A percentile compares a stretch with the other conserved stretches of the same genome.
Conservation (phyloP, 2,329 filamentous ascomycete species). For the Elsinoe necatrix region DNA sequence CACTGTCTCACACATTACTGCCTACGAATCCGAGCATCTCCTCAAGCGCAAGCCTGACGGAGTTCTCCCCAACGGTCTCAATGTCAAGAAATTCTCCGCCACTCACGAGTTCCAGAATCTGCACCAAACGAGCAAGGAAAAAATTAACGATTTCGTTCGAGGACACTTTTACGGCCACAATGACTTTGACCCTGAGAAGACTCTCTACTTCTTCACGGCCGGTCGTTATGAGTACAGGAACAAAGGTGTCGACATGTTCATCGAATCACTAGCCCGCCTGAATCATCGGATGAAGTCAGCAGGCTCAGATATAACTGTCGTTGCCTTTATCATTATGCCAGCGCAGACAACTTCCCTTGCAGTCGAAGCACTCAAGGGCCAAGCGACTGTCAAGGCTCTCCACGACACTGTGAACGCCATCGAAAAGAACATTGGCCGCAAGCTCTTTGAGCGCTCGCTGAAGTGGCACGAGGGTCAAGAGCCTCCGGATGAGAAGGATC, state of each 20-base stretch:
- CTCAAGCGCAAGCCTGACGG: constrained; percentile 97
- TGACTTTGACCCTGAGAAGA: constrained; percentile 94
- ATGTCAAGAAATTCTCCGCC: constrained; percentile 96
- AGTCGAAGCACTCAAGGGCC: constrained; percentile 90
- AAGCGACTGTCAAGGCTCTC: constrained; percentile 94
- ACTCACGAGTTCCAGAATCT: constrained; percentile 99
- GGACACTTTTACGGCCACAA: constrained; percentile 98
- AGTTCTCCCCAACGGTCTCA: constrained; percentile 90
- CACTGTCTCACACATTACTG: constrained; percentile 96
- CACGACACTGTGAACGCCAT: constrained; percentile 89
- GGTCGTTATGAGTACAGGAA: constrained; percentile 97
- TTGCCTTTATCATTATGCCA: constrained; percentile 98
- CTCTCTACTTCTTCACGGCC: constrained; percentile 93
- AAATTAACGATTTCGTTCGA: constrained; percentile 95
- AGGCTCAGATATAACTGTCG: constrained; percentile 85
- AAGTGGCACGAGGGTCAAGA: constrained; percentile 93
- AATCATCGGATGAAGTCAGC: constrained; percentile 83
- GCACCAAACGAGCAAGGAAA: constrained; percentile 92
- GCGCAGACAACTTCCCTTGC: constrained; percentile 92
- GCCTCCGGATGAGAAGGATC: constrained; percentile 91
- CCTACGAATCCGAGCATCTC: constrained; percentile 94
- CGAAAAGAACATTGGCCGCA: constrained; percentile 82
- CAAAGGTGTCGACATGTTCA: constrained; percentile 99
- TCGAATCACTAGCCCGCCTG: constrained; percentile 86
- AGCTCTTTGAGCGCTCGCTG: constrained; percentile 88